These are phyloP conservation scores for Diaporthe amygdali DNA, from an alignment of 2,329 filamentous ascomycete genomes.

Conservation along the genomic window DNA sequence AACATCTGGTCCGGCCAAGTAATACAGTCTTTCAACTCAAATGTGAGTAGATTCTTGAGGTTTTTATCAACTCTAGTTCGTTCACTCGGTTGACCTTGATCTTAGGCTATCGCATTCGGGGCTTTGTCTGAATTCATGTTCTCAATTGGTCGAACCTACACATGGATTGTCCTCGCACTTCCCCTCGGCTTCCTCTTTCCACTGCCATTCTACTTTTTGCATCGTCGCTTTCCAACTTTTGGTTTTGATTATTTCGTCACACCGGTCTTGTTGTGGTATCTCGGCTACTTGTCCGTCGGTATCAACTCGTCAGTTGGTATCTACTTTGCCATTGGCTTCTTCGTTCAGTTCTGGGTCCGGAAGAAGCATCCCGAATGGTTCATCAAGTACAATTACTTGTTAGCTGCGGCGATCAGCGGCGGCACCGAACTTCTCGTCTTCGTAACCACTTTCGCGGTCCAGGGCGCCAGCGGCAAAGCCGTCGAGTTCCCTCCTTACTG, in stretches of 20 bases:
- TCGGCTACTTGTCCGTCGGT: constrained; percentile 47
- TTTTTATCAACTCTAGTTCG: too few species aligned
- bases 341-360: constrained; percentile 36
- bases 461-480: not conserved
- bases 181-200: constrained; percentile 49
- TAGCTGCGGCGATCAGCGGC: constrained; percentile 34
- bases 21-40: constrained; percentile 52
- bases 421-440: constrained; percentile 35
- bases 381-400: constrained; percentile 35
- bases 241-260: constrained; percentile 43
- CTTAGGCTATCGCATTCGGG: constrained; percentile 28
- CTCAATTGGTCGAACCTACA: constrained; percentile 41
- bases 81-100: not conserved
- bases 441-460: constrained; percentile 14
- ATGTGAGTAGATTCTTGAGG: constrained; percentile 23
- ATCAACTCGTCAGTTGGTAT: constrained; percentile 42
- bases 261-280: constrained; percentile 46
- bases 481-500: constrained; percentile 14
- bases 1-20: constrained; percentile 55
- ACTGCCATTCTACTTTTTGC: constrained; percentile 44
- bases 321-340: constrained; percentile 40
- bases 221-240: constrained; percentile 34
- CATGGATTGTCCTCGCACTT: constrained; percentile 44
- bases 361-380: constrained; percentile 32
- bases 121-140: constrained; percentile 49